Percentiles rank a stretch among this genome's conserved stretches.
Conservation (phyloP, 805 yeast genomes). For the Cyberlindnera meyerae region DNA sequence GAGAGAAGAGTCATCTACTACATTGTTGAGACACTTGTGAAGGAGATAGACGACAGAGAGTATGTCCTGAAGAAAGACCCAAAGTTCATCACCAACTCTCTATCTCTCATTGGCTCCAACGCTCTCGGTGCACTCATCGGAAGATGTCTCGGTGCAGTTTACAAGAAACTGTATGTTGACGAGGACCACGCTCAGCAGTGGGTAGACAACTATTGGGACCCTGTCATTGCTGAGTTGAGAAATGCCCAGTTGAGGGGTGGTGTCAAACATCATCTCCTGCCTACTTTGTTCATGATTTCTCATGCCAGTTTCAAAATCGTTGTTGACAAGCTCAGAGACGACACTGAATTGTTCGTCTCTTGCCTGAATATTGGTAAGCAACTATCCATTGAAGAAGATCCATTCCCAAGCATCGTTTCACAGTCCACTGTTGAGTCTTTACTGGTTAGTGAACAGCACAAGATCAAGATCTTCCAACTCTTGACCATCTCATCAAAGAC, state of each 20-base stretch:
- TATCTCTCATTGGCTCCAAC: conserved; percentile 47
- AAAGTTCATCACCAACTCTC: conserved; percentile 40
- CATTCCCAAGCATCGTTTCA: conserved; percentile 38
- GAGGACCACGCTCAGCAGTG: conserved; percentile 22
- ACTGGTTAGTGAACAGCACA: conserved; percentile 39
- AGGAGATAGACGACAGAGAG: conserved; percentile 37
- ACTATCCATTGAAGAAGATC: conserved; percentile 46
- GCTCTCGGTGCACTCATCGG: conserved; percentile 65
- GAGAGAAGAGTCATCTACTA: conserved; percentile 58
- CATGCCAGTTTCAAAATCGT: conserved; percentile 38
- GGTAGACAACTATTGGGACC: conserved; percentile 21
- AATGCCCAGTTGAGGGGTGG: conserved; percentile 30
- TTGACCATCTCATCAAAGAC: conserved; percentile 57
- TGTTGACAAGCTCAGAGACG: conserved; percentile 28
- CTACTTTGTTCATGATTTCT: conserved; percentile 54
- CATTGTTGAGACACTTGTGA: conserved; percentile 51
- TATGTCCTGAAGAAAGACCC: conserved; percentile 41
- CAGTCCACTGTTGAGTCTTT: conserved; percentile 30
- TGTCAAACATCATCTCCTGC: conserved; percentile 56
- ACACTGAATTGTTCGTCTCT: conserved; percentile 41
- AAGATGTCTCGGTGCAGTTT: conserved; percentile 44
- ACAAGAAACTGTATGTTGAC: conserved; percentile 32
- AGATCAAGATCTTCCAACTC: conserved; percentile 57
- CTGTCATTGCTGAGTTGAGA: conserved; percentile 16
- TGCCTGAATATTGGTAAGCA: conserved; percentile 63